Percentiles rank a stretch among this genome's conserved stretches.
phyloP scores from a whole-genome alignment of 2,329 filamentous ascomycete species.

The Neonectria neomacrospora region DNA sequence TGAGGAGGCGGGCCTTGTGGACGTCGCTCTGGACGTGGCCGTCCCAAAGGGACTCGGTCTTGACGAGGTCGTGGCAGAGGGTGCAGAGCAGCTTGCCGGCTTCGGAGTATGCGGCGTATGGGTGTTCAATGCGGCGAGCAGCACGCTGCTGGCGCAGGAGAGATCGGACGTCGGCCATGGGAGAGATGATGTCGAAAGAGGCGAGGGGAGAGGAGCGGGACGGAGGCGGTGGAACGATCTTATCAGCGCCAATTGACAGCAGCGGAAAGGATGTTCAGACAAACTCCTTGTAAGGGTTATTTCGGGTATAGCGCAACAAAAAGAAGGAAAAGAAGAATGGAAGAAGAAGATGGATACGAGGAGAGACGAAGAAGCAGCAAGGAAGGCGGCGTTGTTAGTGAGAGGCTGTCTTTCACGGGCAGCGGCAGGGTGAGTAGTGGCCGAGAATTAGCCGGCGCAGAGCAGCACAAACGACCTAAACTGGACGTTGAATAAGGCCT shows the following conservation, averaged over 20 bases:
- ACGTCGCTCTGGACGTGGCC: constrained; percentile 63
- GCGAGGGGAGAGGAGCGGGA: constrained; percentile 12
- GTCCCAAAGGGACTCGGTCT: constrained; percentile 75
- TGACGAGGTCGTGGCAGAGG: constrained; percentile 72
- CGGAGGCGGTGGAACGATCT: constrained; percentile 11
- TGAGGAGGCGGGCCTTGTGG: constrained; percentile 50
- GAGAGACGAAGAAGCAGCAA: constrained; percentile 7
- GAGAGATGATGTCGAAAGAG: constrained; percentile 1
- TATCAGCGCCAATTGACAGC: constrained; percentile 23
- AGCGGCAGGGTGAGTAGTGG: constrained; percentile 7
- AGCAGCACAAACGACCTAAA: constrained; percentile 17
- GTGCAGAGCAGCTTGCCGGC: constrained; percentile 75
- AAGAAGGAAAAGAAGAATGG: constrained; percentile 17
- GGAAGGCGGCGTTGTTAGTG: constrained; percentile 3
- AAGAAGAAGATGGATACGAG: constrained; percentile 22
- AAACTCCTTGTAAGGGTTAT: neutral
- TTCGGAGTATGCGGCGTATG: constrained; percentile 74
- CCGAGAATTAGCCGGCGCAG: constrained; percentile 49
- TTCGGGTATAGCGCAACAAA: neutral
- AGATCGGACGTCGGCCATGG: constrained; percentile 83
- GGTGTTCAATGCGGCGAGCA: constrained; percentile 77
- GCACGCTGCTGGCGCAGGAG: constrained; percentile 82
- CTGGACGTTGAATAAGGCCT: neutral
- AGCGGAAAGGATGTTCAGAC: constrained; percentile 6
- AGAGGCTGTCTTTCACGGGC: neutral